These are phyloP conservation scores for Chlamydomonas reinhardtii DNA, from an alignment of 163 green algal genomes.

Conservation along the genomic window DNA sequence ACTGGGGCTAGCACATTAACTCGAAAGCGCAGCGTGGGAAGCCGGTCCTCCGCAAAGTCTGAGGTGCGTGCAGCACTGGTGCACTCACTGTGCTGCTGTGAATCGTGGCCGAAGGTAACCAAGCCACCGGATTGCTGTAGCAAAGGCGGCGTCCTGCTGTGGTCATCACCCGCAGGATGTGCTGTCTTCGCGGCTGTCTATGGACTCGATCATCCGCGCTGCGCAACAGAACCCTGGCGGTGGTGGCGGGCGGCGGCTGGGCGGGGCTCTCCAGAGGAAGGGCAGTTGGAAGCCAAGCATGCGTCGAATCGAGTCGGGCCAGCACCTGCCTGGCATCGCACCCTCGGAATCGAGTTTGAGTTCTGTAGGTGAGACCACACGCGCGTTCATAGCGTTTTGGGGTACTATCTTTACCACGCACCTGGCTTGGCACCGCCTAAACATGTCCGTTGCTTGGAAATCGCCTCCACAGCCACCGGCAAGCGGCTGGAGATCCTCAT, in stretches of 20 bases:
- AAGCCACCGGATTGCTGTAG: no score
- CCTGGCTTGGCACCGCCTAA: no score
- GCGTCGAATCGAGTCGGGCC: conserved; percentile 33
- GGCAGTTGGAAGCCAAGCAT: conserved; percentile 47
- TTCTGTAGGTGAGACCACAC: conserved; percentile 1
- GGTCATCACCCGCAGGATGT: conserved; percentile 1
- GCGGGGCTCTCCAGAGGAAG: conserved; percentile 27
- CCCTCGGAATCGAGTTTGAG: conserved; percentile 22
- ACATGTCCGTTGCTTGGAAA: no score
- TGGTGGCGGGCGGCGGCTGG: background rate
- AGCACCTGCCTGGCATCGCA: conserved; percentile 25
- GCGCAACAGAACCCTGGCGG: conserved; percentile 13
- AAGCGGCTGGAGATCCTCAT: conserved; percentile 45
- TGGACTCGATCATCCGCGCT: conserved; percentile 17
- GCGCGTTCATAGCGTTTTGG: no score
- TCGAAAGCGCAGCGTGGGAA: conserved; percentile 29
- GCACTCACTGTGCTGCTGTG: no score
- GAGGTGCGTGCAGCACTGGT: conserved; percentile 21
- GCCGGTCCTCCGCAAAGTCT: conserved; percentile 24
- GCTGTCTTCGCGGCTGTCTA: conserved; percentile 28
- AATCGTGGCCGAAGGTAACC: no score
- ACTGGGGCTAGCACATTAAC: background rate
- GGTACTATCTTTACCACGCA: no score
- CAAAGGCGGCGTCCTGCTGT: background rate
- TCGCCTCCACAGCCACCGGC: background rate